phyloP scores from a whole-genome alignment of 2,329 filamentous ascomycete species.

The Plectosphaerella plurivora region DNA sequence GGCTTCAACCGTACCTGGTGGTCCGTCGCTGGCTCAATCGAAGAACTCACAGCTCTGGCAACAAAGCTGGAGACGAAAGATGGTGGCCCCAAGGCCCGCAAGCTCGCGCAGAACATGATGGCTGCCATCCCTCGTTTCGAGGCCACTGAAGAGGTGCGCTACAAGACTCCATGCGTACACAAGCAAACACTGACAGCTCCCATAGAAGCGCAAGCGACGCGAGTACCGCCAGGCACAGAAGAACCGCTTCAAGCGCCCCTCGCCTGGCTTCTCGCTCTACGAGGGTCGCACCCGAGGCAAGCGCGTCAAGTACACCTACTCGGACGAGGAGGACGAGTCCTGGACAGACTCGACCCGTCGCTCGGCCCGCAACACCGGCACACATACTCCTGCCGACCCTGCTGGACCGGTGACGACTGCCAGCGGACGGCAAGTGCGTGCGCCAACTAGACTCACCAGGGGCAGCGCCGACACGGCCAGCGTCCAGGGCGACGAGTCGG shows the following conservation, averaged over 20 bases:
- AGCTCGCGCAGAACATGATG: conserved; percentile 71
- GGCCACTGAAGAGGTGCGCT: conserved; percentile 75
- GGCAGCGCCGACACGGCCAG: conserved; percentile 40
- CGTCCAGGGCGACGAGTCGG: conserved; percentile 38
- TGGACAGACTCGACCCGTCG: conserved; percentile 62
- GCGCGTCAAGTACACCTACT: conserved; percentile 93
- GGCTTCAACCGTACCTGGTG: conserved; percentile 79
- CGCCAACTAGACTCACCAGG: conserved; percentile 54
- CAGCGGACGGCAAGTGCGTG: conserved; percentile 80
- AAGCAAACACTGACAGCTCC: background rate
- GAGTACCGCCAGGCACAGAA: conserved; percentile 87
- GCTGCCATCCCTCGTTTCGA: conserved; percentile 86
- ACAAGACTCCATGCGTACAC: background rate
- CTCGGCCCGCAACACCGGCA: conserved; percentile 69
- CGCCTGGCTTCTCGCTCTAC: conserved; percentile 87
- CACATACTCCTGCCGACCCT: conserved; percentile 67
- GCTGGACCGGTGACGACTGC: conserved; percentile 64
- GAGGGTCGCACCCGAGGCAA: conserved; percentile 95
- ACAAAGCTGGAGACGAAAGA: conserved; percentile 74
- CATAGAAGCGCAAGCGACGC: conserved; percentile 81
- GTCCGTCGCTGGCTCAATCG: conserved; percentile 86
- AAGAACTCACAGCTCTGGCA: conserved; percentile 72
- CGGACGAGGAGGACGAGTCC: conserved; percentile 76
- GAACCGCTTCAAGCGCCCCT: conserved; percentile 80
- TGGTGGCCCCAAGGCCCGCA: conserved; percentile 74